Percentiles rank a stretch among this genome's conserved stretches.
phyloP scores from a whole-genome alignment of 805 yeast species.

The Kodamaea sagamina region DNA sequence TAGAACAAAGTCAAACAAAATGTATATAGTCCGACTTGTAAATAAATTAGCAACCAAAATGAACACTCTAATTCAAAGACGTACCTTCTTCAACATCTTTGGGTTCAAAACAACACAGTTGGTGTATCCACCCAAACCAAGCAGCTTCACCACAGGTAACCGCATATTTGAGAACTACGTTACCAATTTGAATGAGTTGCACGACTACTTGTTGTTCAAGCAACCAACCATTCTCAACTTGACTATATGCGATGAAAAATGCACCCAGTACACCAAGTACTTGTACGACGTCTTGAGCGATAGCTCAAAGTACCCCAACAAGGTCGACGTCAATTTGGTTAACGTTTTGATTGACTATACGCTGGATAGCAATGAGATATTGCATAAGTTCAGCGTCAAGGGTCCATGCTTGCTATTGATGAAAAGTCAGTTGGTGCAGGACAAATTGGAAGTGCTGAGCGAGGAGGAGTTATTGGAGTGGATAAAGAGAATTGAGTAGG shows the following conservation, averaged over 20 bases:
- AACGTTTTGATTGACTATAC: slow-evolving; percentile 63
- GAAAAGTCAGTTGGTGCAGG: slow-evolving; percentile 60
- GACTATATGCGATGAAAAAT: slow-evolving; percentile 64
- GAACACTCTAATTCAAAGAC: slow-evolving; percentile 9
- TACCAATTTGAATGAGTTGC: slow-evolving; percentile 59
- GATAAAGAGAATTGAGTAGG: slow-evolving; percentile 25
- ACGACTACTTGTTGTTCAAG: slow-evolving; percentile 51
- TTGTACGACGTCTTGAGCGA: slow-evolving; percentile 45
- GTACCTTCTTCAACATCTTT: slow-evolving; percentile 9
- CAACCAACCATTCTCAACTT: slow-evolving; percentile 72
- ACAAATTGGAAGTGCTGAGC: slow-evolving; percentile 26
- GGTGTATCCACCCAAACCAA: slow-evolving; percentile 44
- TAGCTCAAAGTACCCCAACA: slow-evolving; percentile 27
- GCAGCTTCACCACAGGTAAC: slow-evolving; percentile 39
- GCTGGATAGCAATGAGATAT: slow-evolving; percentile 10
- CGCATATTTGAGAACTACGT: slow-evolving; percentile 45
- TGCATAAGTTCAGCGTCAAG: slow-evolving; percentile 10
- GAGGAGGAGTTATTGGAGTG: slow-evolving; percentile 36
- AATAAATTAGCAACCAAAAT: slow-evolving; percentile 5
- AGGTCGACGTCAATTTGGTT: slow-evolving; percentile 57
- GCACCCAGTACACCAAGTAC: slow-evolving; percentile 63
- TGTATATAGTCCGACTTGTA: not conserved
- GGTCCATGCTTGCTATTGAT: slow-evolving; percentile 44
- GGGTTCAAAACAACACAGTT: slow-evolving; percentile 21
- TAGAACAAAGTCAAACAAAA: not conserved